phyloP scores from a whole-genome alignment of 352 stramenopile species.

The Nothophytophthora sp. region DNA sequence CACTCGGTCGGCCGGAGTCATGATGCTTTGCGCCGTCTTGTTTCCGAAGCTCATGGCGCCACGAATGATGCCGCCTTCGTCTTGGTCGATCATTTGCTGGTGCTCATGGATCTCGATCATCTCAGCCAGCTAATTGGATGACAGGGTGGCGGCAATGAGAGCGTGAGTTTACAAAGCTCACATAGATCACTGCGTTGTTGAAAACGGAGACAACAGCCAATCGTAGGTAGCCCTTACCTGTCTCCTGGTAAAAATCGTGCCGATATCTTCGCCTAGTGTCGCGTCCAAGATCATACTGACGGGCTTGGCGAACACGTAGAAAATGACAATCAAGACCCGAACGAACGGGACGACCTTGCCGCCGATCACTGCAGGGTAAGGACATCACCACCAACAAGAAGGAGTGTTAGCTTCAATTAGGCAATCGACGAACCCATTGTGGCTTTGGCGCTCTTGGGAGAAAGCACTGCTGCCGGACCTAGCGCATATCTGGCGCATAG shows the following conservation, averaged over 20 bases:
- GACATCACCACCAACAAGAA: neutral
- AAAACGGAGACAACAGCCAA: too few relatives aligned
- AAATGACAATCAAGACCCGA: slow-evolving; percentile 90
- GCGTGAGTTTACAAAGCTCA: too few relatives aligned
- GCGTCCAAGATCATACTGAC: slow-evolving; percentile 93
- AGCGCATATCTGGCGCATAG: slow-evolving; percentile 96
- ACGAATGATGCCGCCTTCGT: slow-evolving; percentile 94
- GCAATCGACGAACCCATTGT: too few relatives aligned
- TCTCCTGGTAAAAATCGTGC: slow-evolving; percentile 93
- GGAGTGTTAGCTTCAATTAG: too few relatives aligned
- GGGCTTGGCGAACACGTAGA: slow-evolving; percentile 96
- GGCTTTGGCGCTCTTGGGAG: too few relatives aligned
- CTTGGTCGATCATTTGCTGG: slow-evolving; percentile 92
- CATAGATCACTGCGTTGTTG: too few relatives aligned
- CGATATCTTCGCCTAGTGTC: slow-evolving; percentile 93
- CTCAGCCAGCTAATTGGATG: slow-evolving; percentile 88
- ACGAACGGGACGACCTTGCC: slow-evolving; percentile 90
- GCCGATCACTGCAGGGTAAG: slow-evolving; percentile 47
- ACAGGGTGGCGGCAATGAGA: neutral
- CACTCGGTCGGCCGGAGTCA: slow-evolving; percentile 93
- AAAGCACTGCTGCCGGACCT: slow-evolving; percentile 39
- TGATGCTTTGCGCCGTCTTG: slow-evolving; percentile 92
- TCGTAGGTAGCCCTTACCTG: slow-evolving; percentile 48
- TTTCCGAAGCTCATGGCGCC: slow-evolving; percentile 95
- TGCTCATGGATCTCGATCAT: slow-evolving; percentile 97